Base-by-base conservation (phyloP, 768 basidiomycete species). In the Agrocybe chaxingu region DNA sequence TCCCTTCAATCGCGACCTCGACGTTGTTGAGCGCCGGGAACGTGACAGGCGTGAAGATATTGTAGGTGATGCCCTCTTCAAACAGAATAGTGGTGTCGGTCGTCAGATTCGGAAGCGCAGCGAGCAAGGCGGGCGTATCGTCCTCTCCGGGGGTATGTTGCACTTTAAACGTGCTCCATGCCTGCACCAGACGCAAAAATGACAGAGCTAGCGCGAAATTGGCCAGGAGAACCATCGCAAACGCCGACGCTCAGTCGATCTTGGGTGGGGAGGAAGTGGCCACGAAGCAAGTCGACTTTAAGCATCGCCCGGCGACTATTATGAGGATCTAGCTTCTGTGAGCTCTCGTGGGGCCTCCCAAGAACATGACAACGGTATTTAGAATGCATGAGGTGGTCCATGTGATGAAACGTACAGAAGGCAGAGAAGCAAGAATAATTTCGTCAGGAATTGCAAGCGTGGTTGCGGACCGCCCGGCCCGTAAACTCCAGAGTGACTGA, bases 1-100 rank as follows among this genome's bases (percentile, higher is more conserved):
- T 84, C 1, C 82, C 82, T 45, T 82, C 75, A 48, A 84, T 70
- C 30, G 64, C 63, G 16, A 85, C 69, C 51, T 82, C 80, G 12
- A 84, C 81, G 52, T 83, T 82, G 32, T 70, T 76, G 45, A 84
- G 60, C 0, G 57, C 60, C 0, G 81, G 79, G 48, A 85, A 85
- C 48, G 68, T 74, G 64, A 84, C 70, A 0, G 82, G 79, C 2
- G 79, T 80, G 58, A 77, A 81, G 5, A 83, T 76, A 56, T 84
- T 85, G 58, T 85, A 86, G 0, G 73, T 79, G 13, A 73, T 63
- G 34, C 81, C 80, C 45, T 78, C 70, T 58, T 75, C 43, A 62
- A 85, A 85, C 4, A 84, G 51, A 56, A 84, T 83, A 4, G 77
- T 80, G 18, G 81, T 68, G 51, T 80, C 66, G 7, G 60, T 60